These are phyloP conservation scores for Sutorius australiensis DNA, from an alignment of 768 basidiomycete genomes.

Conservation along the genomic window DNA sequence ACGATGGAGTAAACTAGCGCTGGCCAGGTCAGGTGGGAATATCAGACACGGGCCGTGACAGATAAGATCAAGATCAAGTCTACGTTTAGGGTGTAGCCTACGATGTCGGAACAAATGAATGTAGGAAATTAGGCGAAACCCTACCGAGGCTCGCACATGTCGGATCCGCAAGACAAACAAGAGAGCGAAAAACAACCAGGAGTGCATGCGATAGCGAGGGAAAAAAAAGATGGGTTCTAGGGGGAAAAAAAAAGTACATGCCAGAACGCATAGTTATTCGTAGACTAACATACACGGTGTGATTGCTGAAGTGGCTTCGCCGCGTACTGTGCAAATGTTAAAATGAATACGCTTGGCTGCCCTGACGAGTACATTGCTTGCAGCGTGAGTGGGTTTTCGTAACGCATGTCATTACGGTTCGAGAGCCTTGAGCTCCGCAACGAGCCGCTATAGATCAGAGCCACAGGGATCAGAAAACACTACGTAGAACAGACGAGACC, in stretches of 20 bases:
- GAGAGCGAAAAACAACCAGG: constrained; percentile 26
- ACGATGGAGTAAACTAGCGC: constrained; percentile 7
- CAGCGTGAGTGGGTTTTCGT: constrained; percentile 7
- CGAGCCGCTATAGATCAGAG: constrained; percentile 47
- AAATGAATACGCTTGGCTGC: constrained; percentile 20
- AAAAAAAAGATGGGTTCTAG: constrained; percentile 16
- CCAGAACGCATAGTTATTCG: constrained; percentile 14
- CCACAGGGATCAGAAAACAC: neutral
- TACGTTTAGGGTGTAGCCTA: constrained; percentile 11
- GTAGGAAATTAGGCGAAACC: constrained; percentile 6
- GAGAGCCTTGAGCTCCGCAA: constrained; percentile 56
- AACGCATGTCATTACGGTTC: constrained; percentile 30
- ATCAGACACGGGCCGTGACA: neutral
- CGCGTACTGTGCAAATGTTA: constrained; percentile 28
- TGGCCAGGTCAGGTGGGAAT: constrained; percentile 18
- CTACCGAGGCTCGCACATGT: constrained; percentile 6
- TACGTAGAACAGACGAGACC: constrained; percentile 8
- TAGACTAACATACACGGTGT: constrained; percentile 31
- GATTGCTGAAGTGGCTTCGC: constrained; percentile 24
- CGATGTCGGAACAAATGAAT: neutral
- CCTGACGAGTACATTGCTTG: constrained; percentile 28
- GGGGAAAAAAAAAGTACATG: constrained; percentile 25
- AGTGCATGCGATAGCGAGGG: constrained; percentile 18
- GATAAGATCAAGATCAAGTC: constrained; percentile 22
- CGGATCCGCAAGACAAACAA: constrained; percentile 17